phyloP scores from a whole-genome alignment of 2,329 filamentous ascomycete genomes.

The Purpureocillium lavendulum region DNA sequence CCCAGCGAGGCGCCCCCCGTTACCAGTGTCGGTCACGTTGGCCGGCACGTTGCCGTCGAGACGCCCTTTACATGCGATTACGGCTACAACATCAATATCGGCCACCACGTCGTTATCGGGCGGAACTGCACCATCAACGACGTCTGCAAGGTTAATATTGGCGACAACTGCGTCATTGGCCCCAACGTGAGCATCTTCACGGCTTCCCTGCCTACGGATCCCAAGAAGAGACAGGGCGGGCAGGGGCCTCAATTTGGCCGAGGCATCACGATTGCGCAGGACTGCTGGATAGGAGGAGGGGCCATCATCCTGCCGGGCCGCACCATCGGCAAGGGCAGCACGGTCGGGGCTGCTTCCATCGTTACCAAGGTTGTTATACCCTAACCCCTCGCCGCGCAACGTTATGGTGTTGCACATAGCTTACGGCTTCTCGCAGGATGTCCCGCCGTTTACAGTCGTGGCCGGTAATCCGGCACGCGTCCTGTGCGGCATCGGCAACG shows the following conservation, averaged over 20 bases:
- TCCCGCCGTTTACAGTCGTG: slow-evolving; percentile 58
- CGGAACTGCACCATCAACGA: slow-evolving; percentile 82
- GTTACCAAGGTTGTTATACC: slow-evolving; percentile 67
- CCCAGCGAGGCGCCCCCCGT: slow-evolving; percentile 42
- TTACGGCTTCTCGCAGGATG: slow-evolving; percentile 32
- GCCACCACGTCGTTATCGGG: slow-evolving; percentile 74
- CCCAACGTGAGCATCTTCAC: slow-evolving; percentile 84
- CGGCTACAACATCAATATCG: slow-evolving; percentile 88
- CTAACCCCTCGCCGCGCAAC: background rate
- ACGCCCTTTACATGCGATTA: slow-evolving; percentile 90
- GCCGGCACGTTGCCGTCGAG: slow-evolving; percentile 71
- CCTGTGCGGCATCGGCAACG: slow-evolving; percentile 30
- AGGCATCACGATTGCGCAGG: slow-evolving; percentile 71
- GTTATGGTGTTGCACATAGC: background rate
- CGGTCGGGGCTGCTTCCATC: slow-evolving; percentile 75
- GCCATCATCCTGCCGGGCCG: too few species aligned
- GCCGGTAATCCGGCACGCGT: slow-evolving; percentile 62
- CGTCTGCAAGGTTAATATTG: slow-evolving; percentile 74
- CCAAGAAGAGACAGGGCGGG: slow-evolving; percentile 65
- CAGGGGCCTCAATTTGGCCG: slow-evolving; percentile 64
- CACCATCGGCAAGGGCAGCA: slow-evolving; percentile 71
- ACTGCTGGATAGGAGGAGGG: slow-evolving; percentile 75
- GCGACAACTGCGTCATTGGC: slow-evolving; percentile 67
- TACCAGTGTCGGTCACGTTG: slow-evolving; percentile 53
- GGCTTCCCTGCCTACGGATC: slow-evolving; percentile 59